Evolutionary conservation across 352 stramenopile species (phyloP), one percentile per base, ranked within the genome.

Genomic region (Globisporangium nunn): DNA sequence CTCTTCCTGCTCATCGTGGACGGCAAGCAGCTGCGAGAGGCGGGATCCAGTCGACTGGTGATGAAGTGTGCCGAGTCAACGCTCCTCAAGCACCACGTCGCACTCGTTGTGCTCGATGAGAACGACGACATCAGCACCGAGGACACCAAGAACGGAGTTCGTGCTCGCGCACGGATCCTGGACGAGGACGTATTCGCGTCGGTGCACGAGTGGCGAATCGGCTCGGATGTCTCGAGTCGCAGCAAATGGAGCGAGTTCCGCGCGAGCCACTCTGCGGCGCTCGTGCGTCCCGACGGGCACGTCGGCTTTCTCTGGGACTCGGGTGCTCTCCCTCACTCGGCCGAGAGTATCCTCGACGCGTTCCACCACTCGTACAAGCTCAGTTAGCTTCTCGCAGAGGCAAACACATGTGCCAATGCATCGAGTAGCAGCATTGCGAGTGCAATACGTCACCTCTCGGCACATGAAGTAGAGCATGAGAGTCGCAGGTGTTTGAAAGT

Each of bases 251-350:
- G 30, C 2, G 61, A 59, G 44, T 92, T 92, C 46, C 59, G 63
- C 8, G 2, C 43, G 8, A 56, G 47, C 8, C 61, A 74, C 15
- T 50, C 53, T 2, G 82, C 78, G 30, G 69, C 74, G 35, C 70
- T 96, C 28, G 63, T 96, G 18, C 84, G 86, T 53, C 86, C 86
- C 10, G 86, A 96, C 59, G 82, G 84, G 35, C 84, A 94, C 56
- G 60, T 96, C 41, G 83, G 73, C n/a, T 68, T 56, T 6, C 51
- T 93, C 12, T 94, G 84, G 77, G 57, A 56, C 14, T 43, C 51
- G 11, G n/a, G 18, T 29, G 12, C 23, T 0, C 11, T 37, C 6
- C 12, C 50, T 3, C 15, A 39, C 31, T 44, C 59, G 6, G 15
- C 41, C 4, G 11, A 29, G 11, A 53, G 35, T n/a, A 35, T 62